phyloP scores from a whole-genome alignment of 1,284 basidiomycete species.

The Moniliophthora roreri region DNA sequence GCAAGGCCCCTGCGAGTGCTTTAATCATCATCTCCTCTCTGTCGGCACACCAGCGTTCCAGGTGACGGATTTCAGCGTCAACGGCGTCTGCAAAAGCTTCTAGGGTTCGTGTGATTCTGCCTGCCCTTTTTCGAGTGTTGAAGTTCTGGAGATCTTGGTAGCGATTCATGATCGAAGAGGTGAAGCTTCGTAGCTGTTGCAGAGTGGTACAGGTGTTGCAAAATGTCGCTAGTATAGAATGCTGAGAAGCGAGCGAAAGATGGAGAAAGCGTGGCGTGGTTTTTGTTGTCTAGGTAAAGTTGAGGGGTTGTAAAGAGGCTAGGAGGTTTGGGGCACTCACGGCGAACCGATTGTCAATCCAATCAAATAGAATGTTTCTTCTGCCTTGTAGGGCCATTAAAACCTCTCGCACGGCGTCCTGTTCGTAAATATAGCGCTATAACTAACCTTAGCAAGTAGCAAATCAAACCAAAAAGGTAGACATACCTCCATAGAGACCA shows the following conservation, averaged over 20 bases:
- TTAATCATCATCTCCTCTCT: constrained; percentile 66
- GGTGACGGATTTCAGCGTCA: constrained; percentile 52
- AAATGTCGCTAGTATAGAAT: constrained; percentile 61
- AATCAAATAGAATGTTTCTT: constrained; percentile 57
- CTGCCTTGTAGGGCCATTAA: constrained; percentile 72
- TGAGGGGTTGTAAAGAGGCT: not conserved
- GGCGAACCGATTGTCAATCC: constrained; percentile 35
- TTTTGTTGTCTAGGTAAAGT: constrained; percentile 40
- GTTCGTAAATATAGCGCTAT: constrained; percentile 69
- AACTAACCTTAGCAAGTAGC: not conserved
- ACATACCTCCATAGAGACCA: constrained; percentile 9
- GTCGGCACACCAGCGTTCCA: constrained; percentile 71
- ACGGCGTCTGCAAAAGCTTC: constrained; percentile 83
- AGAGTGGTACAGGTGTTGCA: constrained; percentile 55
- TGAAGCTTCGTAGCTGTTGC: constrained; percentile 63
- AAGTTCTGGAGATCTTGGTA: too few species aligned
- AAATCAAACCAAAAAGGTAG: too few species aligned
- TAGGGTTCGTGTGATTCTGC: constrained; percentile 53
- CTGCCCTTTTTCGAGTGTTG: not conserved
- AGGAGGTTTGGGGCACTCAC: constrained; percentile 25
- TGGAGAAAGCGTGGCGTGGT: constrained; percentile 62
- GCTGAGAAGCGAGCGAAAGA: constrained; percentile 59
- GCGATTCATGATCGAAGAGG: constrained; percentile 42
- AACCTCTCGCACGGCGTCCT: constrained; percentile 72
- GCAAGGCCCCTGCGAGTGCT: constrained; percentile 44